These are phyloP conservation scores for Colletotrichum tofieldiae DNA, from an alignment of 2,329 filamentous ascomycete species.

Conservation along the genomic window DNA sequence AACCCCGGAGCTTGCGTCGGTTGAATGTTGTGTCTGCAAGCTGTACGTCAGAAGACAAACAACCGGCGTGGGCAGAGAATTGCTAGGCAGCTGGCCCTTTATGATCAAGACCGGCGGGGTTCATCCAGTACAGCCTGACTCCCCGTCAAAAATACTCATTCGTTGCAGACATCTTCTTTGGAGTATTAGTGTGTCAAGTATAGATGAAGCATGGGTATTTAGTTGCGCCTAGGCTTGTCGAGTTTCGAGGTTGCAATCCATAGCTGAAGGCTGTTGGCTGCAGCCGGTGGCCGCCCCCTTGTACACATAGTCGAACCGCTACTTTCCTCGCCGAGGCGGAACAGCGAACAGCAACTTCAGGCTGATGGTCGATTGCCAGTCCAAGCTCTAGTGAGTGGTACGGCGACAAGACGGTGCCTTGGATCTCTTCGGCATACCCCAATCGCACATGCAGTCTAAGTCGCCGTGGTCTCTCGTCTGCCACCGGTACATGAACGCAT, in stretches of 20 bases:
- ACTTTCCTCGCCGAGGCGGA: conserved; percentile 9
- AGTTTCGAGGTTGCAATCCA: conserved; percentile 19
- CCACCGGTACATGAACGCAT: not conserved
- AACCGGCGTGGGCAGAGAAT: conserved; percentile 12
- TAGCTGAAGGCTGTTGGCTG: conserved; percentile 17
- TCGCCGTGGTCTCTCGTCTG: conserved; percentile 1
- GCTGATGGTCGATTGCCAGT: not conserved
- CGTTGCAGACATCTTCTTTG: conserved; percentile 2
- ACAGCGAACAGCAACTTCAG: conserved; percentile 3
- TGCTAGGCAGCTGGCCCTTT: conserved; percentile 15
- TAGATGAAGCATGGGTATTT: conserved; percentile 3
- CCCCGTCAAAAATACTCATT: not conserved
- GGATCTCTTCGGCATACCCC: not conserved
- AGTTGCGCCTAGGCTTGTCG: conserved; percentile 18
- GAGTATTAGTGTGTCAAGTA: conserved; percentile 7
- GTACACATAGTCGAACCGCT: not conserved
- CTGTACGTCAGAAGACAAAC: conserved; percentile 9
- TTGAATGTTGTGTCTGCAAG: conserved; percentile 12
- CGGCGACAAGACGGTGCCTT: not conserved
- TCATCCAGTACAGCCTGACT: not conserved
- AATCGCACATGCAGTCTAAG: conserved; percentile 21
- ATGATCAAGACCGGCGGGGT: conserved; percentile 1
- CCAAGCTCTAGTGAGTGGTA: not conserved
- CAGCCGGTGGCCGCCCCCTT: conserved; percentile 14
- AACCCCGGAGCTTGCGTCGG: conserved; percentile 1